Evolutionary conservation across 441 rosid species (phyloP).

Genomic region (Corymbia citriodora): DNA sequence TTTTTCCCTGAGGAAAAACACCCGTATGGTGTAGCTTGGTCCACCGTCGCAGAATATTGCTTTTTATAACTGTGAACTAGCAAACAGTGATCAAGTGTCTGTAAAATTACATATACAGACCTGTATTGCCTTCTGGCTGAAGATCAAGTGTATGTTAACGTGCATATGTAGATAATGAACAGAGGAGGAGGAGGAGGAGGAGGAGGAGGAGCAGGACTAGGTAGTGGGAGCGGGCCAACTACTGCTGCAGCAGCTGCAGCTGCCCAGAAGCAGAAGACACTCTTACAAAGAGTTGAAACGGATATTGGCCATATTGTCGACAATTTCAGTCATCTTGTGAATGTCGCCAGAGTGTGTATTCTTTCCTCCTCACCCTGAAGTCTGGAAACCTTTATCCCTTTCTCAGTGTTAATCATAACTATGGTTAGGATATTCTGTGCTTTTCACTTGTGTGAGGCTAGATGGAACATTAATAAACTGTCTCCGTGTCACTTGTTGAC

Average conservation of each 20-base stretch:
- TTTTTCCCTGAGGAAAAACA: not conserved
- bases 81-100: not conserved
- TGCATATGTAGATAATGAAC: slow-evolving; percentile 4
- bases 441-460: not conserved
- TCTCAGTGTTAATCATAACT: not conserved
- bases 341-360: slow-evolving; percentile 41
- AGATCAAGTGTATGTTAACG: not conserved
- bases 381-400: not conserved
- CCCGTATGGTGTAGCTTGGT: not conserved
- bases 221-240: slow-evolving; percentile 45
- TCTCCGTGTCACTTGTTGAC: not conserved
- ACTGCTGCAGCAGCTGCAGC: slow-evolving; percentile 58
- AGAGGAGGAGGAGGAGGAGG: slow-evolving; percentile 5
- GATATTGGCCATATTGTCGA: slow-evolving; percentile 57
- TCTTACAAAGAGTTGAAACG: slow-evolving; percentile 59
- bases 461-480: rapidly evolving
- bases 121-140: not conserved
- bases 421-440: not conserved
- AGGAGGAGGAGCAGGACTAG: slow-evolving; percentile 18
- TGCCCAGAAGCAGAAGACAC: slow-evolving; percentile 54
- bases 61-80: not conserved
- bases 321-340: slow-evolving; percentile 60
- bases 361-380: not conserved
- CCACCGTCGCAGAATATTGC: not conserved
- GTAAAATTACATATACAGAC: not conserved